Evolutionary conservation across 768 basidiomycete genomes (phyloP).

Genomic region (Termitomyces sp.): DNA sequence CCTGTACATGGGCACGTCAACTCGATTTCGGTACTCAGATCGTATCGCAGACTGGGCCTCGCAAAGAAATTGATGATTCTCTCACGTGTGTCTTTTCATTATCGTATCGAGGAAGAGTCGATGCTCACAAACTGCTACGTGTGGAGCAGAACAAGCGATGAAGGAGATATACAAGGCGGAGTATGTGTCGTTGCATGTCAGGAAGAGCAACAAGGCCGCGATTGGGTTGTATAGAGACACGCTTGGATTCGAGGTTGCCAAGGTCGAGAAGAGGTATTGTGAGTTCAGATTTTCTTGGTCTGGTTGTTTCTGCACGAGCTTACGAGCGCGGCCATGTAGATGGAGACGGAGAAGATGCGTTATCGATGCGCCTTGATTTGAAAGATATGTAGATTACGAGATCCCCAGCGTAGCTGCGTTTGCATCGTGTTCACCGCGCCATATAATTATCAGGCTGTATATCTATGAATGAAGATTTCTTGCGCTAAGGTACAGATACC

Average conservation of each 20-base stretch:
- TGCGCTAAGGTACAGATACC: no score
- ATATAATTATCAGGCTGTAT: no score
- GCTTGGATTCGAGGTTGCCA: slow-evolving; percentile 82
- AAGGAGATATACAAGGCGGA: slow-evolving; percentile 76
- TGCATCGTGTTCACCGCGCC: no score
- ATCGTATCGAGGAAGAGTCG: not conserved
- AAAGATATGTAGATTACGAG: not conserved
- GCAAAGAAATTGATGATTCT: slow-evolving; percentile 94
- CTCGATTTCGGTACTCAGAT: slow-evolving; percentile 89
- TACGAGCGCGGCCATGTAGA: not conserved
- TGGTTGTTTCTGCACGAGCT: not conserved
- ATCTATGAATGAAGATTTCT: no score
- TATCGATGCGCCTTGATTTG: slow-evolving; percentile 1
- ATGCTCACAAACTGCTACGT: not conserved
- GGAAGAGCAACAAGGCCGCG: slow-evolving; percentile 93
- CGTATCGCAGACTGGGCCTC: slow-evolving; percentile 85
- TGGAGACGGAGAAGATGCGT: slow-evolving; percentile 2
- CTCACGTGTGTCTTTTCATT: slow-evolving; percentile 65
- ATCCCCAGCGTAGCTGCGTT: no score
- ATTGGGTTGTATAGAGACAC: slow-evolving; percentile 85
- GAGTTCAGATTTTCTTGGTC: slow-evolving; percentile 25
- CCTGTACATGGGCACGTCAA: slow-evolving; percentile 86
- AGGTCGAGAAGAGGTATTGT: slow-evolving; percentile 91
- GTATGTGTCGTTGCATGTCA: slow-evolving; percentile 85
- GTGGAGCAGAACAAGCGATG: slow-evolving; percentile 83